Percentiles rank a stretch among this genome's conserved stretches.
phyloP scores from a whole-genome alignment of 352 stramenopile species.

The Phytophthora pini region DNA sequence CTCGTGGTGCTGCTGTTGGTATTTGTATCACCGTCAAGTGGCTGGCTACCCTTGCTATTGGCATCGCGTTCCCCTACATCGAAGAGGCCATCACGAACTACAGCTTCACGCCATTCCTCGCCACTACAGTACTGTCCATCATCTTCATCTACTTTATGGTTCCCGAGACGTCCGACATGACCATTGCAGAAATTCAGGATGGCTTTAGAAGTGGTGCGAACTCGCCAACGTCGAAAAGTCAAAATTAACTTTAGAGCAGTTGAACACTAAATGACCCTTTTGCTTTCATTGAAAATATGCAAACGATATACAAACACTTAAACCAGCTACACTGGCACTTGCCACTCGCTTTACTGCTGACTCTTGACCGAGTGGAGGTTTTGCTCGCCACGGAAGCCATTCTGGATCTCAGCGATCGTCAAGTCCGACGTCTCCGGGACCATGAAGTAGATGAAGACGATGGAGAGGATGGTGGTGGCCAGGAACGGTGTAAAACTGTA shows the following conservation, averaged over 20 bases:
- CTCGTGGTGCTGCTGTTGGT: not conserved
- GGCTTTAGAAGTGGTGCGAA: not conserved
- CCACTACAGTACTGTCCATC: not conserved
- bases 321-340: not conserved
- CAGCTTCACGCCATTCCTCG: not conserved
- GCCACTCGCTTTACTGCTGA: constrained; percentile 12
- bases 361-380: constrained; percentile 30
- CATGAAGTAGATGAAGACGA: constrained; percentile 45
- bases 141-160: not conserved
- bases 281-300: not conserved
- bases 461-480: constrained; percentile 34
- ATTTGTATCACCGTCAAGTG: not conserved
- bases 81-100: not conserved
- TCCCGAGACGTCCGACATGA: not conserved
- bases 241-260: not conserved
- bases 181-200: not conserved
- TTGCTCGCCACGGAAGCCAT: constrained; percentile 33
- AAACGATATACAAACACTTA: not conserved
- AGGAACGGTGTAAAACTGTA: constrained; percentile 61
- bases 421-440: constrained; percentile 65
- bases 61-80: not conserved
- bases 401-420: constrained; percentile 65
- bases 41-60: not conserved
- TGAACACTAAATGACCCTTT: not conserved
- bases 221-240: not conserved